These are phyloP conservation scores for Annulohypoxylon bovei DNA, from an alignment of 495 filamentous ascomycete species.

Conservation along the genomic window DNA sequence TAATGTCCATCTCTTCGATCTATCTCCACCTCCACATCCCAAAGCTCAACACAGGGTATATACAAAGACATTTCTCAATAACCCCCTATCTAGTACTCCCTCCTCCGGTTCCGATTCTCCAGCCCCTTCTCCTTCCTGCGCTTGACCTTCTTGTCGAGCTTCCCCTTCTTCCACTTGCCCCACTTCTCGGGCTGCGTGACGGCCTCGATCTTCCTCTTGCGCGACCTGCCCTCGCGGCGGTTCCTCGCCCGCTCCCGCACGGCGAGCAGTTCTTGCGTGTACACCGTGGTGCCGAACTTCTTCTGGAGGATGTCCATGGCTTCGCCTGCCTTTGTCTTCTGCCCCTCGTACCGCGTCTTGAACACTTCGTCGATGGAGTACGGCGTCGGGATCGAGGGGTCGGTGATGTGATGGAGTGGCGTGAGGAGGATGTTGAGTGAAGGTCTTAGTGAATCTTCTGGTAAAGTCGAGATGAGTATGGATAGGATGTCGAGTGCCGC, in stretches of 20 bases:
- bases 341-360: slow-evolving; percentile 69
- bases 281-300: slow-evolving; percentile 83
- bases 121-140: slow-evolving; percentile 79
- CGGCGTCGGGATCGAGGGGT: slow-evolving; percentile 74
- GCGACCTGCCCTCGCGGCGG: slow-evolving; percentile 74
- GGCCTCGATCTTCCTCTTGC: slow-evolving; percentile 86
- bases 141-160: slow-evolving; percentile 84
- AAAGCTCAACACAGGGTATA: not conserved
- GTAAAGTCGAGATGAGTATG: slow-evolving; percentile 67
- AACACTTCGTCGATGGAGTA: slow-evolving; percentile 73
- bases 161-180: slow-evolving; percentile 82
- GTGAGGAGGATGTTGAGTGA: slow-evolving; percentile 75
- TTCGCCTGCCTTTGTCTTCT: slow-evolving; percentile 75
- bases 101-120: slow-evolving; percentile 74
- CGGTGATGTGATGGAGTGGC: slow-evolving; percentile 85
- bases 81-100: slow-evolving; percentile 57
- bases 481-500: slow-evolving; percentile 77
- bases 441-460: slow-evolving; percentile 64
- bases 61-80: not conserved
- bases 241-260: slow-evolving; percentile 74
- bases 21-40: not conserved
- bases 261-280: slow-evolving; percentile 70
- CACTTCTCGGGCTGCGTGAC: slow-evolving; percentile 81
- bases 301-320: slow-evolving; percentile 79
- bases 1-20: not conserved